These are phyloP conservation scores for Aspergillus pseudoviridinutans DNA, from an alignment of 2,329 filamentous ascomycete genomes.

Conservation along the genomic window DNA sequence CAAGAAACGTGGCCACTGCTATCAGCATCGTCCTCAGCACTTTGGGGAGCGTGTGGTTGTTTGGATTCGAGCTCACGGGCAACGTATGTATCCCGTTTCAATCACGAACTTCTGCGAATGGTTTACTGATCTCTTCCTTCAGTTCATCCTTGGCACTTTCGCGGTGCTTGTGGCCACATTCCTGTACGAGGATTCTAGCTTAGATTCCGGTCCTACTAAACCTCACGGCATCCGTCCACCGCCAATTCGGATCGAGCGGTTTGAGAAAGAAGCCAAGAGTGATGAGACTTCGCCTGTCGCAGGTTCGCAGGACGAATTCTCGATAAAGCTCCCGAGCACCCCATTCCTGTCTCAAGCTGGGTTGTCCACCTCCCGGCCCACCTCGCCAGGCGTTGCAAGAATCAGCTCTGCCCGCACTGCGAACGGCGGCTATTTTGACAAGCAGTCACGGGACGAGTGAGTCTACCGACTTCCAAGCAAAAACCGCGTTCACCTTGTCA, in stretches of 20 bases:
- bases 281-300: constrained; percentile 22
- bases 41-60: constrained; percentile 78
- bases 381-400: constrained; percentile 47
- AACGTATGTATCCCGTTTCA: constrained; percentile 56
- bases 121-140: constrained; percentile 11
- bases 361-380: constrained; percentile 51
- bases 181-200: constrained; percentile 65
- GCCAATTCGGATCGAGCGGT: constrained; percentile 59
- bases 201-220: constrained; percentile 16
- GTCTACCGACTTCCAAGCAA: constrained; percentile 18
- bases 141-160: constrained; percentile 79
- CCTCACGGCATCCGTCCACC: constrained; percentile 52
- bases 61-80: constrained; percentile 69
- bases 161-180: constrained; percentile 80
- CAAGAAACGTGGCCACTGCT: constrained; percentile 89
- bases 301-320: constrained; percentile 42
- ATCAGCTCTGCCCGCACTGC: constrained; percentile 36
- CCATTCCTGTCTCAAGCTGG: constrained; percentile 47
- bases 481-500: constrained; percentile 10
- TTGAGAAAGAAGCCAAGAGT: constrained; percentile 69
- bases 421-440: constrained; percentile 36
- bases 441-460: constrained; percentile 23
- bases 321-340: constrained; percentile 43
- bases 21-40: constrained; percentile 88
- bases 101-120: constrained; percentile 2